These are phyloP conservation scores for Cordyceps tenuipes DNA, from an alignment of 2,329 filamentous ascomycete species.

Conservation along the genomic window DNA sequence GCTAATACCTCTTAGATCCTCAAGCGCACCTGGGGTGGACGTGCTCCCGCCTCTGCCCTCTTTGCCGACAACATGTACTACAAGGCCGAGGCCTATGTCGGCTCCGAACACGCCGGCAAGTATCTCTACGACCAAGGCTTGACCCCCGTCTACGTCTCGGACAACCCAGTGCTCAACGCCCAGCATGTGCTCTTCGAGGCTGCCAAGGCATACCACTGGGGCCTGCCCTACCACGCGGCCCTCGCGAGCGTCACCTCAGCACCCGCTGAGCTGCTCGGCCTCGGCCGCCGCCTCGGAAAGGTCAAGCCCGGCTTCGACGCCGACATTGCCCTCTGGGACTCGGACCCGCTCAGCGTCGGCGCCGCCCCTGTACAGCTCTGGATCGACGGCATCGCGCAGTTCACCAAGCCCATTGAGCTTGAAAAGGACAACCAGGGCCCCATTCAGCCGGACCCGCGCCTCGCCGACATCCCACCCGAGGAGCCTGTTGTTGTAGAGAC, in stretches of 20 bases:
- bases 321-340: conserved; percentile 55
- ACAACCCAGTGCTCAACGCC: conserved; percentile 62
- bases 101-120: conserved; percentile 58
- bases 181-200: conserved; percentile 62
- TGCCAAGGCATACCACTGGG: conserved; percentile 51
- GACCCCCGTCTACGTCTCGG: conserved; percentile 60
- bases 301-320: conserved; percentile 54
- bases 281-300: conserved; percentile 51
- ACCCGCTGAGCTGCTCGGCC: conserved; percentile 49
- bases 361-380: conserved; percentile 53
- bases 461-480: conserved; percentile 31
- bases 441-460: conserved; percentile 30
- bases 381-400: conserved; percentile 55
- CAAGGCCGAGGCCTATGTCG: conserved; percentile 58
- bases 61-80: conserved; percentile 69
- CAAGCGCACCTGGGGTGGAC: conserved; percentile 46
- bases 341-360: conserved; percentile 51
- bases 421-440: conserved; percentile 37
- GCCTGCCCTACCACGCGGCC: conserved; percentile 52
- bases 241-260: conserved; percentile 50
- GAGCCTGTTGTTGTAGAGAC: conserved; percentile 30
- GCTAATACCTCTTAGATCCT: conserved; percentile 32
- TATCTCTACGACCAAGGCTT: conserved; percentile 56
- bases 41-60: conserved; percentile 48
- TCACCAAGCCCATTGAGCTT: conserved; percentile 44